Conservation (phyloP, 345 rosid species). For the Arabis hirsuta region DNA sequence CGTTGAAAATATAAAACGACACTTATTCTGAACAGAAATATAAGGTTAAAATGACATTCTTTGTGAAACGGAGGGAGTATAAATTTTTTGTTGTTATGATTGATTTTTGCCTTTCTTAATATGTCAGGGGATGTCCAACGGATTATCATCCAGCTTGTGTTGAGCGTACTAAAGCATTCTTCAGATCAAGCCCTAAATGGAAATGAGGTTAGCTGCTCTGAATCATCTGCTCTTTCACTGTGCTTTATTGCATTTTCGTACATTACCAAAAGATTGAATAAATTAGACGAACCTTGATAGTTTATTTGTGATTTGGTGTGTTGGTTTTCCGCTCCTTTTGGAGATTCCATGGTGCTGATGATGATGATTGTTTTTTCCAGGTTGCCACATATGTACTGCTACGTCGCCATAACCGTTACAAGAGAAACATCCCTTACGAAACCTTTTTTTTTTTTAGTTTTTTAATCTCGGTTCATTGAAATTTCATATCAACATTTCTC, state of each 20-base stretch:
- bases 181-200: slow-evolving; percentile 87
- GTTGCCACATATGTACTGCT: too few relatives aligned
- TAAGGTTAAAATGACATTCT: too few relatives aligned
- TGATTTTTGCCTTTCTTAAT: neutral
- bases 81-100: neutral
- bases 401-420: too few relatives aligned
- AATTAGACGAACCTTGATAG: neutral
- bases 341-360: too few relatives aligned
- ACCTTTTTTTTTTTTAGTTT: too few relatives aligned
- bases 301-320: neutral
- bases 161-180: slow-evolving; percentile 87
- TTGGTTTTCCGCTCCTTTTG: too few relatives aligned
- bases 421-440: too few relatives aligned
- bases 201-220: slow-evolving; percentile 68
- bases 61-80: neutral
- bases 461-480: too few relatives aligned
- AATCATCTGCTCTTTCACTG: neutral
- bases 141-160: slow-evolving; percentile 93
- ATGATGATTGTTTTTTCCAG: too few relatives aligned
- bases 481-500: too few relatives aligned
- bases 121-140: slow-evolving; percentile 90
- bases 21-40: too few relatives aligned
- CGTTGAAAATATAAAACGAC: too few relatives aligned
- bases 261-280: slow-evolving; percentile 1
- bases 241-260: slow-evolving; percentile 5